Conservation (phyloP, 2,329 filamentous ascomycete species). For the Aspergillus quadrilineatus region DNA sequence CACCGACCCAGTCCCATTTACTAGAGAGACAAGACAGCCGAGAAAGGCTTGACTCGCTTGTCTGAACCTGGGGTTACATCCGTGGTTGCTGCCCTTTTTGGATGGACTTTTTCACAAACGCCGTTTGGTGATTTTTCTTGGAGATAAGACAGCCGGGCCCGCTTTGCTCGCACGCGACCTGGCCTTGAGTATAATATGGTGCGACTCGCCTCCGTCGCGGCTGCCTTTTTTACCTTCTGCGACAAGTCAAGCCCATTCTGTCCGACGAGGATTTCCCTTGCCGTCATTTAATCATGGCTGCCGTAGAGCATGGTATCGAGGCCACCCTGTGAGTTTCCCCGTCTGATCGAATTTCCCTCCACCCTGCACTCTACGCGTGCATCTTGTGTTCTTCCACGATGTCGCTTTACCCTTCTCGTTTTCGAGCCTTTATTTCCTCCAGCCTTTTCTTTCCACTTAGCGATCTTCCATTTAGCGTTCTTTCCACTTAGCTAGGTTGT, state of each 20-base stretch:
- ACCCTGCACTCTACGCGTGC: neutral
- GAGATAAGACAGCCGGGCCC: constrained; percentile 75
- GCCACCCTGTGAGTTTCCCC: constrained; percentile 26
- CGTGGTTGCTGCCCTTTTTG: constrained; percentile 19
- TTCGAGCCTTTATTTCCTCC: neutral
- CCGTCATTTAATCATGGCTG: constrained; percentile 25
- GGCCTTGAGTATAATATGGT: constrained; percentile 31
- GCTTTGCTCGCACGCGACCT: constrained; percentile 52
- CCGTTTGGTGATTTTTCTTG: constrained; percentile 14
- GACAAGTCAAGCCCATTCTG: constrained; percentile 8
- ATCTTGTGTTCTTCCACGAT: neutral
- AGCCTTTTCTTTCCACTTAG: neutral
- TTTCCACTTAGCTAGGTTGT: constrained; percentile 44
- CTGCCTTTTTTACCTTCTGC: constrained; percentile 12
- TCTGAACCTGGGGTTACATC: constrained; percentile 31
- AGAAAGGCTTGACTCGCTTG: constrained; percentile 24
- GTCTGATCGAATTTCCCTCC: neutral
- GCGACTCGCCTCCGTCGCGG: constrained; percentile 16
- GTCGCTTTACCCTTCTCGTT: too few relatives aligned
- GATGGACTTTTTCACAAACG: constrained; percentile 15
- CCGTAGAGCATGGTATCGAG: constrained; percentile 30
- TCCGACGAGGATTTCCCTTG: constrained; percentile 6
- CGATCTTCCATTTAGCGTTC: neutral
- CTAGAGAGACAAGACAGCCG: constrained; percentile 18
- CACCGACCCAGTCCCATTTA: constrained; percentile 9